Evolutionary conservation across 768 basidiomycete species (phyloP).

Genomic region (Polyporus arcularius): DNA sequence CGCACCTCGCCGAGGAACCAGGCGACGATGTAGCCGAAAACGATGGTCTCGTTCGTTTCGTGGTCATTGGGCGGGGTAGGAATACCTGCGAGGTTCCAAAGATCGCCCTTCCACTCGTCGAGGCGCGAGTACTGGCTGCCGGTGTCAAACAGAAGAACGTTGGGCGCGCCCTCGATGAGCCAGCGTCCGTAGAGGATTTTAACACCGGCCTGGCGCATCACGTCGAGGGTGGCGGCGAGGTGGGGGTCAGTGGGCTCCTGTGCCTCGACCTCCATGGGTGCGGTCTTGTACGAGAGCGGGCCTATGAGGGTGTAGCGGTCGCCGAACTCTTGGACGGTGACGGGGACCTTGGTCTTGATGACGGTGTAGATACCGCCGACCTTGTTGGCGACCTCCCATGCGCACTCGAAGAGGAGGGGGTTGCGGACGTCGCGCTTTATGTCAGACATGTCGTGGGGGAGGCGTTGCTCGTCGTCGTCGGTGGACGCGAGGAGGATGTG

Average conservation of each 20-base stretch:
- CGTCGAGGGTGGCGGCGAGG: slow-evolving; percentile 71
- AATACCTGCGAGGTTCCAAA: slow-evolving; percentile 98
- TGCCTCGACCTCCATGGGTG: slow-evolving; percentile 98
- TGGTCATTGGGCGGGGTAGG: slow-evolving; percentile 95
- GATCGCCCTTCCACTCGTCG: slow-evolving; percentile 98
- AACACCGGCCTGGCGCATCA: slow-evolving; percentile 87
- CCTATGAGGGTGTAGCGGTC: slow-evolving; percentile 96
- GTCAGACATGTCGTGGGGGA: slow-evolving; percentile 31
- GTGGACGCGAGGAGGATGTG: not conserved
- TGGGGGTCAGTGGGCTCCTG: slow-evolving; percentile 85
- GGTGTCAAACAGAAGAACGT: slow-evolving; percentile 94
- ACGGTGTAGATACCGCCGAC: slow-evolving; percentile 99
- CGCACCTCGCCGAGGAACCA: slow-evolving; percentile 99
- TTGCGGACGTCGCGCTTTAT: slow-evolving; percentile 72
- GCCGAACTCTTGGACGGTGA: slow-evolving; percentile 95
- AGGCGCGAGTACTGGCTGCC: slow-evolving; percentile 82
- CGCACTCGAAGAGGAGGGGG: slow-evolving; percentile 89
- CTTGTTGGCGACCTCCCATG: slow-evolving; percentile 99
- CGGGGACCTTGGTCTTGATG: slow-evolving; percentile 98
- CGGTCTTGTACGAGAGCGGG: slow-evolving; percentile 97
- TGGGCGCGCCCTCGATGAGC: slow-evolving; percentile 97
- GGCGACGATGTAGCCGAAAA: slow-evolving; percentile 96
- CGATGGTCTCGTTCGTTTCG: slow-evolving; percentile 97
- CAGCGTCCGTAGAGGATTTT: slow-evolving; percentile 96
- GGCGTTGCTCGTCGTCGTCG: not conserved